These are phyloP conservation scores for Beauveria asiatica DNA, from an alignment of 2,329 filamentous ascomycete species.

Conservation along the genomic window DNA sequence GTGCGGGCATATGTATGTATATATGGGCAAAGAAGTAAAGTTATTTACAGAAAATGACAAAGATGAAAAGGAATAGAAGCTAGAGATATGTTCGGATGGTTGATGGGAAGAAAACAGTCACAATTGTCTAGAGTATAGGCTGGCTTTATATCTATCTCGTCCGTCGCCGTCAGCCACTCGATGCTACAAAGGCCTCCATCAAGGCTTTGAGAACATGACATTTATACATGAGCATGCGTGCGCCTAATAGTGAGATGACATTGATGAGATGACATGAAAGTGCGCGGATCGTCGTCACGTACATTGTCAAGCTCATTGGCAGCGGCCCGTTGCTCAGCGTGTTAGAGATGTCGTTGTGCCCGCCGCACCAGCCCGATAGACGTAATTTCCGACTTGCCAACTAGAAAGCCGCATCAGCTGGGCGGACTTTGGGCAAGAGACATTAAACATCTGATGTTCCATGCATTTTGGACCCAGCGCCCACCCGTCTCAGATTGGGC, in stretches of 20 bases:
- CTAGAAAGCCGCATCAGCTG: neutral
- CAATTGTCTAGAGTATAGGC: neutral
- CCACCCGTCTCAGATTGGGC: neutral
- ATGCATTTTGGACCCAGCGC: neutral
- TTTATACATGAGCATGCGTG: neutral
- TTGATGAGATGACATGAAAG: neutral
- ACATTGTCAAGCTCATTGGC: neutral
- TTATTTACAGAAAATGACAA: neutral
- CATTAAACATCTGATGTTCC: neutral
- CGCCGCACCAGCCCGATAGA: neutral
- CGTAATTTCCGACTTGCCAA: too few species aligned
- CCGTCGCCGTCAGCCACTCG: neutral
- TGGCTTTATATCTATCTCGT: neutral
- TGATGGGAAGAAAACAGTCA: neutral
- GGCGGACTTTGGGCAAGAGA: neutral
- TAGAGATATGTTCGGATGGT: neutral
- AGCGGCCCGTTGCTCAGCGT: neutral
- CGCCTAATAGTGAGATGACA: neutral
- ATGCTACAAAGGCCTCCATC: neutral
- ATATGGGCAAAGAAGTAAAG: neutral
- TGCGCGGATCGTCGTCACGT: neutral
- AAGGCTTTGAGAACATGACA: conserved; percentile 1
- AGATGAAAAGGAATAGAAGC: neutral
- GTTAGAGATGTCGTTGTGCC: neutral
- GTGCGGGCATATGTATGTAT: neutral